These are phyloP conservation scores for Aureobasidium sp. DNA, from an alignment of 2,329 filamentous ascomycete species.

Conservation along the genomic window DNA sequence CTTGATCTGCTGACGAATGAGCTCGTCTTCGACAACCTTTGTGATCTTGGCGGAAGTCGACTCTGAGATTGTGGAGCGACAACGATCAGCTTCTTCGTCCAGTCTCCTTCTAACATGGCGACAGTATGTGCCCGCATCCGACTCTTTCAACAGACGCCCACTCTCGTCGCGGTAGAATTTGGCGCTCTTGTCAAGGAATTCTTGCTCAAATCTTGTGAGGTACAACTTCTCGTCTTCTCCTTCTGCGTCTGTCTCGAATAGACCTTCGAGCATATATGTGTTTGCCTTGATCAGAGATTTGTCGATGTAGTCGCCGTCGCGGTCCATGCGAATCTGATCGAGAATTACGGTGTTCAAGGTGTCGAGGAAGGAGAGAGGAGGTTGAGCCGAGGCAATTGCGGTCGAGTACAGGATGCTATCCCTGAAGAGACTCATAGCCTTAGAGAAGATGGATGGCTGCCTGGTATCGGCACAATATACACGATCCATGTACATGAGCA, in stretches of 20 bases:
- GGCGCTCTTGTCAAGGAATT: conserved; percentile 64
- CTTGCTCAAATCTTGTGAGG: conserved; percentile 70
- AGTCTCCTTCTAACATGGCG: conserved; percentile 67
- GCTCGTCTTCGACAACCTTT: conserved; percentile 68
- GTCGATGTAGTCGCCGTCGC: conserved; percentile 83
- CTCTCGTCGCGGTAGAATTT: conserved; percentile 73
- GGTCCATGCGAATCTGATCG: conserved; percentile 87
- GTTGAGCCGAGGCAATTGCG: conserved; percentile 34
- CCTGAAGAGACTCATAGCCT: conserved; percentile 80
- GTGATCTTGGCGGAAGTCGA: conserved; percentile 67
- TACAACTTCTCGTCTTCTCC: conserved; percentile 76
- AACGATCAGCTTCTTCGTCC: conserved; percentile 73
- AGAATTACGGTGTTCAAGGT: conserved; percentile 76
- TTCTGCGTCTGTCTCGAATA: conserved; percentile 77
- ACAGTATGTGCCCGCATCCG: conserved; percentile 76
- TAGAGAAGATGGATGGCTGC: conserved; percentile 71
- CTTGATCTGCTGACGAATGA: conserved; percentile 69
- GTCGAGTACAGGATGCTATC: conserved; percentile 69
- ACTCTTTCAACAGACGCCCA: conserved; percentile 63
- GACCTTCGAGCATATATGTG: conserved; percentile 78
- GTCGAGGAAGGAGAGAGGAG: conserved; percentile 54
- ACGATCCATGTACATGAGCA: conserved; percentile 94
- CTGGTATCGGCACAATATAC: conserved; percentile 68
- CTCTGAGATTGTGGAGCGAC: conserved; percentile 70
- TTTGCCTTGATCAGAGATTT: conserved; percentile 74